Conservation (phyloP, 495 filamentous ascomycete species). For the Chaetomidium leptoderma region DNA sequence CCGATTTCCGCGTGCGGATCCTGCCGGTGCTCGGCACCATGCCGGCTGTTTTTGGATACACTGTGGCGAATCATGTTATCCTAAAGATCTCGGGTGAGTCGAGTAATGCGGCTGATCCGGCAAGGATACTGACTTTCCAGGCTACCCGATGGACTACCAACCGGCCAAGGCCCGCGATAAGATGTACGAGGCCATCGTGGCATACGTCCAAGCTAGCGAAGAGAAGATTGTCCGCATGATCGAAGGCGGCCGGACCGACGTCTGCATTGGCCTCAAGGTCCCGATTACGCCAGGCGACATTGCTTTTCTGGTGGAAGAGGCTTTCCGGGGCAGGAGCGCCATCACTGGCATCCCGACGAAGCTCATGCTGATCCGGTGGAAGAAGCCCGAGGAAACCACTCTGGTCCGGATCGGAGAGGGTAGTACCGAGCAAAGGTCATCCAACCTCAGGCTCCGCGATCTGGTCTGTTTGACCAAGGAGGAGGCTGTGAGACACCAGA, state of each 20-base stretch:
- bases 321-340: slow-evolving; percentile 77
- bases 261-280: slow-evolving; percentile 63
- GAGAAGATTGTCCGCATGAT: slow-evolving; percentile 62
- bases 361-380: slow-evolving; percentile 74
- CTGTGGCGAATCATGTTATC: slow-evolving; percentile 85
- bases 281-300: slow-evolving; percentile 75
- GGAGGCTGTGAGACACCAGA: slow-evolving; percentile 76
- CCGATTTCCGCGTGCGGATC: slow-evolving; percentile 90
- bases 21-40: slow-evolving; percentile 93
- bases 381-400: slow-evolving; percentile 44
- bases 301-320: slow-evolving; percentile 82
- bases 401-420: slow-evolving; percentile 49
- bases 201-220: slow-evolving; percentile 65
- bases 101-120: not conserved
- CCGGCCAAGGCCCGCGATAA: slow-evolving; percentile 79
- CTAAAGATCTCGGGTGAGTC: slow-evolving; percentile 61
- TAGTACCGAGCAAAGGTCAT: slow-evolving; percentile 66
- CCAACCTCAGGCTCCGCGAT: slow-evolving; percentile 60
- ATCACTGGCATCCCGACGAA: slow-evolving; percentile 76
- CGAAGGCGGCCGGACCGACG: slow-evolving; percentile 51
- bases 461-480: slow-evolving; percentile 97
- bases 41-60: slow-evolving; percentile 92
- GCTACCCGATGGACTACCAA: slow-evolving; percentile 81
- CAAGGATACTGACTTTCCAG: slow-evolving; percentile 29
- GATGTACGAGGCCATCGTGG: slow-evolving; percentile 78